Conservation (phyloP, 2,329 filamentous ascomycete genomes). For the Epichloe scottii region DNA sequence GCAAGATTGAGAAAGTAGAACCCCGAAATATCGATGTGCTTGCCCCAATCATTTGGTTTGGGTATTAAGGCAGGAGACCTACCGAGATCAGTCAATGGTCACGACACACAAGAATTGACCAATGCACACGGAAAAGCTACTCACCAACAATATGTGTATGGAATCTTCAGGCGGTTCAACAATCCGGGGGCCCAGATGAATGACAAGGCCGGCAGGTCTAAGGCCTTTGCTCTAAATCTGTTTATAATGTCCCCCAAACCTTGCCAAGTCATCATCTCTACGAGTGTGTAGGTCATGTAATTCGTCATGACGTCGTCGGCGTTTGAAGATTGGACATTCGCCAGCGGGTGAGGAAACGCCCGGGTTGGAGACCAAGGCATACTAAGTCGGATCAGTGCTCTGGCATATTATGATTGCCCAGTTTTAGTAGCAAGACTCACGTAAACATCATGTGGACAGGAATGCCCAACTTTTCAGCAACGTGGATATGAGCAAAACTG, state of each 20-base stretch:
- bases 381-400: slow-evolving; percentile 35
- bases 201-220: slow-evolving; percentile 67
- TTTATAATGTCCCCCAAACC: slow-evolving; percentile 87
- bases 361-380: slow-evolving; percentile 88
- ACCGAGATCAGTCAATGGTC: background rate
- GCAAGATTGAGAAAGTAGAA: slow-evolving; percentile 65
- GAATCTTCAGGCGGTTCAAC: slow-evolving; percentile 61
- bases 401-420: background rate
- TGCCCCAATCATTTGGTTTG: slow-evolving; percentile 65
- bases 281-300: slow-evolving; percentile 69
- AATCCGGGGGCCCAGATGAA: slow-evolving; percentile 74
- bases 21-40: slow-evolving; percentile 59
- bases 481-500: slow-evolving; percentile 63
- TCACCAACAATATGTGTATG: slow-evolving; percentile 82
- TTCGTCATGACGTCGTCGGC: slow-evolving; percentile 68
- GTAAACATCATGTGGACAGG: slow-evolving; percentile 85
- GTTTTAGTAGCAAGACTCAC: slow-evolving; percentile 31
- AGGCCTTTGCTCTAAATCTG: slow-evolving; percentile 60
- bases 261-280: slow-evolving; percentile 91
- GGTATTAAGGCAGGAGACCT: slow-evolving; percentile 63
- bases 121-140: slow-evolving; percentile 2
- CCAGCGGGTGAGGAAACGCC: slow-evolving; percentile 74
- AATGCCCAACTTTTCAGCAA: slow-evolving; percentile 62
- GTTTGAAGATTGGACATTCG: slow-evolving; percentile 66
- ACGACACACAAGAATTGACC: slow-evolving; percentile 1